phyloP scores from a whole-genome alignment of 352 stramenopile species.

The Globisporangium takayamanum region DNA sequence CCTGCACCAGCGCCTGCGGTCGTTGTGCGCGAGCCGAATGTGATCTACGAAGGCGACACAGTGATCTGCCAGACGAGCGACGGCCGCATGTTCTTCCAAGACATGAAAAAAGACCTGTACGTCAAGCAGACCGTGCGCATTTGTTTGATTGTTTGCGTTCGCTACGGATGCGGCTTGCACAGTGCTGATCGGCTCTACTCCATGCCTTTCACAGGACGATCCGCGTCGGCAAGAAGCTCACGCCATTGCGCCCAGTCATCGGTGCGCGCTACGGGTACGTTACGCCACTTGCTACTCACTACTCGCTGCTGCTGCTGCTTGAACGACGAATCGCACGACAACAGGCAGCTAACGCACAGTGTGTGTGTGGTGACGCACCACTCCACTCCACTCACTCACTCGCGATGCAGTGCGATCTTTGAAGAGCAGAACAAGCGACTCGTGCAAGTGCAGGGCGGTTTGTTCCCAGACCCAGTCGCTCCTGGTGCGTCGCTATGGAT shows the following conservation, averaged over 20 bases:
- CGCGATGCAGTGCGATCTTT: slow-evolving; percentile 50
- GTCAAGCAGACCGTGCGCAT: slow-evolving; percentile 2
- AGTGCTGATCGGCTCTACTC: too few relatives aligned
- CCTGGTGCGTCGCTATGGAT: slow-evolving; percentile 29
- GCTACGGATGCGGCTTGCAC: too few relatives aligned
- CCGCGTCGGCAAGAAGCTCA: slow-evolving; percentile 78
- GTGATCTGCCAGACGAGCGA: slow-evolving; percentile 86
- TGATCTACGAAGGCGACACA: slow-evolving; percentile 84
- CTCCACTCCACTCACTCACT: too few relatives aligned
- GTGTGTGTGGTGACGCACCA: too few relatives aligned
- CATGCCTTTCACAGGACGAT: slow-evolving; percentile 29
- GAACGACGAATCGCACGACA: too few relatives aligned
- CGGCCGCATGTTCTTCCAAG: slow-evolving; percentile 81
- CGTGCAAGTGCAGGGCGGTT: slow-evolving; percentile 54
- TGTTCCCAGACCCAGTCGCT: slow-evolving; percentile 79
- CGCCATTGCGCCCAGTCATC: slow-evolving; percentile 59
- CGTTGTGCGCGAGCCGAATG: slow-evolving; percentile 36
- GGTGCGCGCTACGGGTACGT: slow-evolving; percentile 63
- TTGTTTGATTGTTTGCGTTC: slow-evolving; percentile 1
- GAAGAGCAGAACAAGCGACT: slow-evolving; percentile 82
- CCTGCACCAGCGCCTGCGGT: background rate
- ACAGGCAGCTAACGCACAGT: too few relatives aligned
- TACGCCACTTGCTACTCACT: background rate
- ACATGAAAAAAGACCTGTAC: slow-evolving; percentile 62
- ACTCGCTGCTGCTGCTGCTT: background rate